These are phyloP conservation scores for Beauveria sp. DNA, from an alignment of 2,329 filamentous ascomycete species.

Conservation along the genomic window DNA sequence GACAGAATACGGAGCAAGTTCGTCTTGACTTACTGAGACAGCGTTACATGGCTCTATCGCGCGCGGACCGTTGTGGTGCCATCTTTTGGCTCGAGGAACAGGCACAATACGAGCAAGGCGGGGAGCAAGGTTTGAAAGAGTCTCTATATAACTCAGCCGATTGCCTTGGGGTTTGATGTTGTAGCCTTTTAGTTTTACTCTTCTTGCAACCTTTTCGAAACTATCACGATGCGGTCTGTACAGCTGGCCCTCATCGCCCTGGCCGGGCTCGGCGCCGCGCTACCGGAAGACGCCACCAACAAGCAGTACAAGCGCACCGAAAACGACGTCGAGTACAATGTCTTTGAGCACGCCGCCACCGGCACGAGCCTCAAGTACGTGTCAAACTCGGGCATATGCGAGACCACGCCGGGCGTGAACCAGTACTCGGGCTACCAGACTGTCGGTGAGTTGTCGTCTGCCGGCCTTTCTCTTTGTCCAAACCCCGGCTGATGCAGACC, in stretches of 20 bases:
- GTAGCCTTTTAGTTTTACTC: not conserved
- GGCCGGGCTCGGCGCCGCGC: not conserved
- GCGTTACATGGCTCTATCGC: not conserved
- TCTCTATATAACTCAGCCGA: not conserved
- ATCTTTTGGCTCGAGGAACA: not conserved
- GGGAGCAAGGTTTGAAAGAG: not conserved
- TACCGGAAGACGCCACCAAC: slow-evolving; percentile 8
- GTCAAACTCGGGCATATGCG: slow-evolving; percentile 32
- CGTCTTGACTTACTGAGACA: not conserved
- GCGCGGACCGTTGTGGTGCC: not conserved
- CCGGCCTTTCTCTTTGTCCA: too few species aligned
- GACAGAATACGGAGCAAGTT: not conserved
- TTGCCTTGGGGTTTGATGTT: not conserved
- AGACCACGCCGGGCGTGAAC: slow-evolving; percentile 11
- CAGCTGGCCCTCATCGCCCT: slow-evolving; percentile 7
- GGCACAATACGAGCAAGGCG: not conserved
- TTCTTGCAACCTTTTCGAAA: not conserved
- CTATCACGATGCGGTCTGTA: not conserved
- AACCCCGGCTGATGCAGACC: not conserved
- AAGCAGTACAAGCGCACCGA: slow-evolving; percentile 13
- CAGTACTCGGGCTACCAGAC: slow-evolving; percentile 12
- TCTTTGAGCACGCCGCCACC: slow-evolving; percentile 41
- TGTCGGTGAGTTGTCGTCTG: slow-evolving; percentile 30
- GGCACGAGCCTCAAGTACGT: slow-evolving; percentile 38
- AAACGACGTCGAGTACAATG: slow-evolving; percentile 27